A percentile compares a stretch with the other conserved stretches of the same genome.
phyloP scores from a whole-genome alignment of 352 stramenopile genomes.

The Phytopythium litorale region DNA sequence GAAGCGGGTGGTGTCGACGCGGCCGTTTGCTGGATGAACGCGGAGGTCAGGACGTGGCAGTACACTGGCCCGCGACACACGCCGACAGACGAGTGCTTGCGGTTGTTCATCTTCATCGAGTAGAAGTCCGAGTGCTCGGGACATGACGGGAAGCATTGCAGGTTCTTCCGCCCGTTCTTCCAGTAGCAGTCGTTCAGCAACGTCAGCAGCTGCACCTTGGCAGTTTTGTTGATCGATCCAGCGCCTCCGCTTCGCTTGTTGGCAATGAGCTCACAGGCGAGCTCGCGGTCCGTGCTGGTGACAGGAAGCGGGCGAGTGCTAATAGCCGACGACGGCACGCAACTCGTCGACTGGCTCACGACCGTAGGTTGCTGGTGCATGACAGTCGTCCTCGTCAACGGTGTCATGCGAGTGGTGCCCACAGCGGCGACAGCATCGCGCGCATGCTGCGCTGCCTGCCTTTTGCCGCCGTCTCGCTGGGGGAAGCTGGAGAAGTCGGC shows the following conservation, averaged over 20 bases:
- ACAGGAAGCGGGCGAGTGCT: conserved; percentile 1
- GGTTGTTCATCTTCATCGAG: conserved; percentile 89
- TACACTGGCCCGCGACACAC: conserved; percentile 81
- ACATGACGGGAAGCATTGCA: conserved; percentile 87
- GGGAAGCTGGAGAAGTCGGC: background rate
- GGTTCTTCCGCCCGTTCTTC: conserved; percentile 89
- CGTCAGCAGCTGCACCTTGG: conserved; percentile 45
- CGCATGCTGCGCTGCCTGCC: background rate
- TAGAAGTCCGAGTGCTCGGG: conserved; percentile 88
- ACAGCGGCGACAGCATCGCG: background rate
- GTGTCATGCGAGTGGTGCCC: background rate
- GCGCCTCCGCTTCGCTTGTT: background rate
- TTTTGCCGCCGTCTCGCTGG: background rate
- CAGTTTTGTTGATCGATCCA: background rate
- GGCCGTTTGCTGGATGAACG: conserved; percentile 10
- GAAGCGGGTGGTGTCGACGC: conserved; percentile 18
- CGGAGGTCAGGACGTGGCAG: conserved; percentile 57
- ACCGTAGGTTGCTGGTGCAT: background rate
- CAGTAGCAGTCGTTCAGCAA: conserved; percentile 76
- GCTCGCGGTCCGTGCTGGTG: background rate
- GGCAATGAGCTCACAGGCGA: conserved; percentile 4
- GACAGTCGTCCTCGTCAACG: background rate
- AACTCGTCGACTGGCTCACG: background rate
- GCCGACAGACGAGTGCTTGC: conserved; percentile 80
- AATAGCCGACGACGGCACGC: background rate